Evolutionary conservation across 1,139 yeast genomes (phyloP).

Genomic region (Meyerozyma guilliermondii): DNA sequence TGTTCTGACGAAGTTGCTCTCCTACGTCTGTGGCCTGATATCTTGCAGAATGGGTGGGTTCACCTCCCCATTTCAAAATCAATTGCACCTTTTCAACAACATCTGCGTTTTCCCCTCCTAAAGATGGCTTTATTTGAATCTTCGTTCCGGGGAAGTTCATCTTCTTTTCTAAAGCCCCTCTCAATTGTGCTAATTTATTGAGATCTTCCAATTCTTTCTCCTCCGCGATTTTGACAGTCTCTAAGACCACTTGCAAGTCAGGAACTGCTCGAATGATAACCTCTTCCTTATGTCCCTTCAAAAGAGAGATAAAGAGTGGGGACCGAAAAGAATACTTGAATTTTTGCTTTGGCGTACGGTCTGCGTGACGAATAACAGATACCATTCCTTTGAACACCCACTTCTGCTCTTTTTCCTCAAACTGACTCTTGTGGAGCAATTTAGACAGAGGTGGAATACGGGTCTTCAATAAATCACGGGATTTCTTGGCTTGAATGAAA

Average conservation of each 20-base stretch:
- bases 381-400: slow-evolving; percentile 97
- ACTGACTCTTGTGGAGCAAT: slow-evolving; percentile 34
- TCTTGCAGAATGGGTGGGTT: slow-evolving; percentile 95
- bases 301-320: slow-evolving; percentile 75
- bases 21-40: slow-evolving; percentile 95
- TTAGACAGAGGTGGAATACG: slow-evolving; percentile 36
- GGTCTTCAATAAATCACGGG: slow-evolving; percentile 37
- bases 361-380: slow-evolving; percentile 92
- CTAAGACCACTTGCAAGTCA: slow-evolving; percentile 79
- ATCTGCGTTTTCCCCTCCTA: slow-evolving; percentile 48
- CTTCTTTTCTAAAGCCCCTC: slow-evolving; percentile 83
- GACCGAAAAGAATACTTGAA: slow-evolving; percentile 92
- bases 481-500: slow-evolving; percentile 55
- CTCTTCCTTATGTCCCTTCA: slow-evolving; percentile 94
- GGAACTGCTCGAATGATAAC: slow-evolving; percentile 89
- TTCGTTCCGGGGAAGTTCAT: slow-evolving; percentile 93
- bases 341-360: slow-evolving; percentile 98
- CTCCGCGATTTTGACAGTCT: slow-evolving; percentile 79
- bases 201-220: slow-evolving; percentile 75
- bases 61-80: slow-evolving; percentile 98
- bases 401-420: slow-evolving; percentile 83
- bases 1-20: slow-evolving; percentile 90
- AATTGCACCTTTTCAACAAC: slow-evolving; percentile 89
- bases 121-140: slow-evolving; percentile 88
- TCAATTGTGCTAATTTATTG: slow-evolving; percentile 67